Evolutionary conservation across 2,329 filamentous ascomycete species (phyloP).

Genomic region (Fusarium foetens): DNA sequence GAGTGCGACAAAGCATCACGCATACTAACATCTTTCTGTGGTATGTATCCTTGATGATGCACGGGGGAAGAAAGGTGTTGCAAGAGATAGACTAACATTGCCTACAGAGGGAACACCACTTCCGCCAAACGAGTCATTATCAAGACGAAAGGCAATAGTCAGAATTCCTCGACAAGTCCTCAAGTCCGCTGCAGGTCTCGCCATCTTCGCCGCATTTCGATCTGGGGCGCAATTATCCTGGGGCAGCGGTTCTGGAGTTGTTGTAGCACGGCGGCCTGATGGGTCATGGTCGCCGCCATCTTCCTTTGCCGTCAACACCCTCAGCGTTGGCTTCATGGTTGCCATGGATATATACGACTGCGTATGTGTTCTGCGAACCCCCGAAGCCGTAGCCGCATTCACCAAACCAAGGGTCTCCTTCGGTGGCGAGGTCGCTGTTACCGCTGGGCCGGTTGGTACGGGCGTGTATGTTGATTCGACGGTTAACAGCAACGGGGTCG

Average conservation of each 20-base stretch:
- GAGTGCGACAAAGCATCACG: background rate
- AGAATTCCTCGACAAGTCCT: background rate
- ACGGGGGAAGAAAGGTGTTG: background rate
- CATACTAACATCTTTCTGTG: background rate
- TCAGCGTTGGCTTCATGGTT: background rate
- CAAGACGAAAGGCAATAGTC: background rate
- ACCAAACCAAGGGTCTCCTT: background rate
- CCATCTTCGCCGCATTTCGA: background rate
- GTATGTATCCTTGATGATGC: background rate
- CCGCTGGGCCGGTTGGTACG: background rate
- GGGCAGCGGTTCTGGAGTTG: background rate
- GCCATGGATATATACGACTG: background rate
- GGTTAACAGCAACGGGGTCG: background rate
- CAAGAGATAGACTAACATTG: background rate
- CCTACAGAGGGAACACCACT: background rate
- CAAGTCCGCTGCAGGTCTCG: background rate
- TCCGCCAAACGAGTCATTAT: background rate
- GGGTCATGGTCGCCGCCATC: background rate
- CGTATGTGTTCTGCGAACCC: background rate
- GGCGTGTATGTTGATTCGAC: background rate
- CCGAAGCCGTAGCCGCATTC: background rate
- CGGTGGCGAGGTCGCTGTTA: background rate
- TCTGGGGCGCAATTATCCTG: background rate
- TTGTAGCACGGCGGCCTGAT: background rate
- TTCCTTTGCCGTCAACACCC: background rate